Conservation (phyloP, 441 rosid species). For the Populus hybrid region DNA sequence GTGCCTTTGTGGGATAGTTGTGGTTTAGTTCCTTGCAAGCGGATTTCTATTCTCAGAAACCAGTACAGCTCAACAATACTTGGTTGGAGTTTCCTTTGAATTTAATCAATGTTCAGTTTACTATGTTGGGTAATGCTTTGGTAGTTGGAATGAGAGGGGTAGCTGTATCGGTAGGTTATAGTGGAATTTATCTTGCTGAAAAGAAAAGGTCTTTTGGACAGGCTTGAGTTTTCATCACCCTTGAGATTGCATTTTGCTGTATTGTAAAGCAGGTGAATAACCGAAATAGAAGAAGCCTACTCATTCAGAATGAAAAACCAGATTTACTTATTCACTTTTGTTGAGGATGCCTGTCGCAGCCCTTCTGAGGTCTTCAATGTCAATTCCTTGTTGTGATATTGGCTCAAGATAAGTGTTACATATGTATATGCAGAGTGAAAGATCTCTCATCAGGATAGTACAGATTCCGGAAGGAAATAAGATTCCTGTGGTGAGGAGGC, state of each 20-base stretch:
- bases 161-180: background rate
- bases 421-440: background rate
- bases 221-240: background rate
- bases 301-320: background rate
- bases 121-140: background rate
- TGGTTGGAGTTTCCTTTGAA: background rate
- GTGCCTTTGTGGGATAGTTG: constrained; percentile 4
- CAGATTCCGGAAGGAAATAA: background rate
- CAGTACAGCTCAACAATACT: background rate
- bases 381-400: background rate
- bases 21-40: background rate
- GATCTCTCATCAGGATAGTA: background rate
- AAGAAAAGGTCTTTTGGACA: background rate
- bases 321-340: background rate
- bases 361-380: background rate
- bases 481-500: background rate
- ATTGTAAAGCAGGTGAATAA: background rate
- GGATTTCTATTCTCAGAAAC: background rate
- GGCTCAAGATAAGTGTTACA: background rate
- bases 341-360: background rate
- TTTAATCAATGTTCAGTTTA: background rate
- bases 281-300: background rate
- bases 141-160: constrained; percentile 2
- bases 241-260: constrained; percentile 1
- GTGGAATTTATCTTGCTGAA: background rate